Percentiles rank a stretch among this genome's conserved stretches.
phyloP scores from a whole-genome alignment of 2,329 filamentous ascomycete species.

The Ophiostoma himal-ulmi region DNA sequence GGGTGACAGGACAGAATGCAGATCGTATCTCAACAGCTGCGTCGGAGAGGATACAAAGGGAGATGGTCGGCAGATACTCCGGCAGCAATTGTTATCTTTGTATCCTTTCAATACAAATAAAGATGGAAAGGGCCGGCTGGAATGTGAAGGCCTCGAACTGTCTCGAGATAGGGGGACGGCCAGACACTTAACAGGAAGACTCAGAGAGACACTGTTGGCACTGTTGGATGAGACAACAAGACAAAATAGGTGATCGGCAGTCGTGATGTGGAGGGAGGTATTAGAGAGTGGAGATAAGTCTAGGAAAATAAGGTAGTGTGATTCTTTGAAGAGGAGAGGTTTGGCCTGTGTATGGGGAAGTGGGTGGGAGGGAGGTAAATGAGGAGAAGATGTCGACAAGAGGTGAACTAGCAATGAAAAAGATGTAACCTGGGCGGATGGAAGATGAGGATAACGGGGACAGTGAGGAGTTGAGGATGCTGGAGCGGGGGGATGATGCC shows the following conservation, averaged over 20 bases:
- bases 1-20: not conserved
- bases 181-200: not conserved
- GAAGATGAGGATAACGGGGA: not conserved
- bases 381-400: not conserved
- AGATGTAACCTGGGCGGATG: not conserved
- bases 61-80: not conserved
- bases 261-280: not conserved
- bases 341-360: not conserved
- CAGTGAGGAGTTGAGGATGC: not conserved
- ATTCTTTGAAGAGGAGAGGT: not conserved
- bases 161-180: not conserved
- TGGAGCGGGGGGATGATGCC: not conserved
- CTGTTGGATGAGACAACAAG: not conserved
- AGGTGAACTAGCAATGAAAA: not conserved
- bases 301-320: not conserved
- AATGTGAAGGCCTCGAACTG: not conserved
- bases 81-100: not conserved
- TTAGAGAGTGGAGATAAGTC: not conserved
- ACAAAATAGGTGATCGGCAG: not conserved
- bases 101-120: not conserved
- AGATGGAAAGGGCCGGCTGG: not conserved
- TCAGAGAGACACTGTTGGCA: not conserved
- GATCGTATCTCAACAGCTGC: not conserved
- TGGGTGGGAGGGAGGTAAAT: not conserved
- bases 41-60: not conserved